Evolutionary conservation across 2,329 filamentous ascomycete genomes (phyloP).

Genomic region (Scleromitrula shiraiana): DNA sequence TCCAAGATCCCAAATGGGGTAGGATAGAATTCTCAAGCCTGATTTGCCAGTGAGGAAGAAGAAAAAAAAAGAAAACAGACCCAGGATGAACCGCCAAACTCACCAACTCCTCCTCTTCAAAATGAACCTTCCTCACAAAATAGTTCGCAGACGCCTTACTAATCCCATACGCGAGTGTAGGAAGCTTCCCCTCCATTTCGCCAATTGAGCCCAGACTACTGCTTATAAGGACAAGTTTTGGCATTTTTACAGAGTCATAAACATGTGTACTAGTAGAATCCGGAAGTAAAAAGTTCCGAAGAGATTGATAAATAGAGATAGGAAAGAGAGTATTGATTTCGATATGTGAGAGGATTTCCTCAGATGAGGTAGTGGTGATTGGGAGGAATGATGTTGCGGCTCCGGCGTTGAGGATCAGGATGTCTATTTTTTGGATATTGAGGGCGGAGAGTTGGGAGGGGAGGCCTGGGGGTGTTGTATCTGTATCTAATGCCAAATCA

Average conservation of each 20-base stretch:
- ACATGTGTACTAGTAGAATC: background rate
- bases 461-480: slow-evolving; percentile 20
- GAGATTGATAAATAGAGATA: slow-evolving; percentile 38
- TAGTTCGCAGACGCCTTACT: slow-evolving; percentile 35
- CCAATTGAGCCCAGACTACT: slow-evolving; percentile 22
- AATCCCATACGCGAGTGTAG: slow-evolving; percentile 34
- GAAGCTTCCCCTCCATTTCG: slow-evolving; percentile 11
- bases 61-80: slow-evolving; percentile 10
- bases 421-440: slow-evolving; percentile 37
- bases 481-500: too few relatives aligned
- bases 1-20: background rate
- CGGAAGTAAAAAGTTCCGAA: slow-evolving; percentile 32
- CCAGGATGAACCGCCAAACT: slow-evolving; percentile 28
- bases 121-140: slow-evolving; percentile 31
- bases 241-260: slow-evolving; percentile 10
- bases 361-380: slow-evolving; percentile 28
- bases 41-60: too few relatives aligned
- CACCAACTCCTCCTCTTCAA: slow-evolving; percentile 31
- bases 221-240: slow-evolving; percentile 34
- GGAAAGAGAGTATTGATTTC: slow-evolving; percentile 38
- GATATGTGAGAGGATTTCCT: slow-evolving; percentile 33
- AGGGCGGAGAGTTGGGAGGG: slow-evolving; percentile 19
- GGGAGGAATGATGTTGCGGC: slow-evolving; percentile 28
- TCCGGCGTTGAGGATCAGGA: slow-evolving; percentile 45
- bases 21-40: too few relatives aligned